Base-by-base conservation (phyloP, 2,329 filamentous ascomycete genomes). In the Fusarium sp. region DNA sequence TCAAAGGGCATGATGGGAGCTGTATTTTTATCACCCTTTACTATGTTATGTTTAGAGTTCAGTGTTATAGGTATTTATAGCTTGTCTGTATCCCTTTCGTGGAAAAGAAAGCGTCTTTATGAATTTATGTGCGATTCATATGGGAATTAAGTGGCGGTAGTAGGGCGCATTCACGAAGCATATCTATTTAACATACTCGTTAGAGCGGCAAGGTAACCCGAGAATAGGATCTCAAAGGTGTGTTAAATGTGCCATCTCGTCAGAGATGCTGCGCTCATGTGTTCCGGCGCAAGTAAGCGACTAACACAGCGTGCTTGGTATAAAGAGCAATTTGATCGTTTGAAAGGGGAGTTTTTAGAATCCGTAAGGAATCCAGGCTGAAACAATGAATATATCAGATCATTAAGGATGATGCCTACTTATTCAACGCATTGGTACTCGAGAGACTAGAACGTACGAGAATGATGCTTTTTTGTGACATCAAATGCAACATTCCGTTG, bases 1-100 rank as follows among this genome's bases (percentile, higher is more conserved):
- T 77, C 54, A 75, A 73, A 77, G 72, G 75, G 75, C 71, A 77
- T 73, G 75, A 77, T 75, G 71, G 75, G 74, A 66, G 73, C 74
- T 75, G 73, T 73, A 65, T 75, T 68, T 73, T 61, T 35, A 54
- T 42, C 55, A 31, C 30, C 16, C 30, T 67, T 61, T 60, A 47
- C 63, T 51, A 51, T 59, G 67, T 63, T 48, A 51, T 53, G 62
- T 48, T 70, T 60, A 54, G 24, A 71, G 39, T 60, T 66, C 44
- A 60, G 45, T 66, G 53, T 58, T 57, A 54, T 33, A 67, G 57
- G 51, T 48, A 64, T 45, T 20, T 13, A 53, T 74, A 71, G 51
- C 47, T 74, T 54, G 31, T 61, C 39, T 56, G 68, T 47, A 48
- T 65, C 58, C 58, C 16, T 56, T 48, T 44, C 65, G 47, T 71